These are phyloP conservation scores for Grammothele lineata DNA, from an alignment of 768 basidiomycete species.

Conservation along the genomic window DNA sequence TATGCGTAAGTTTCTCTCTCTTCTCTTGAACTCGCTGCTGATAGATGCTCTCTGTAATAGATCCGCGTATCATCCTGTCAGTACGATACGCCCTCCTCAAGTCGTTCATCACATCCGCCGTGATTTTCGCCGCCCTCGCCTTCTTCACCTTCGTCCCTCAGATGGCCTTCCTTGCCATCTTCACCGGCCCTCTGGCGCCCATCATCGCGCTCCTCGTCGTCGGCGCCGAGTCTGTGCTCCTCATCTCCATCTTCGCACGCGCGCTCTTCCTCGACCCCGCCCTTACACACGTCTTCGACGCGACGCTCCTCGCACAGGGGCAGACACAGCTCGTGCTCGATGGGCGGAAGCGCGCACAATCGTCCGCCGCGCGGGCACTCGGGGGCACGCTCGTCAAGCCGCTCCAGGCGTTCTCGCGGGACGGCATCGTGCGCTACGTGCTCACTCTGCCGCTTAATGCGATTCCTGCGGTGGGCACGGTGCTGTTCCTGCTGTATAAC, in stretches of 20 bases:
- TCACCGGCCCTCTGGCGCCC: conserved; percentile 64
- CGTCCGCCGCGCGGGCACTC: conserved; percentile 37
- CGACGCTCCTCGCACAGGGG: conserved; percentile 38
- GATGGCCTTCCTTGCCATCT: conserved; percentile 55
- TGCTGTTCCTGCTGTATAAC: conserved; percentile 54
- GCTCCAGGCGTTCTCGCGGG: conserved; percentile 38
- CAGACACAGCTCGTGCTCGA: conserved; percentile 34
- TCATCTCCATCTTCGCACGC: conserved; percentile 41
- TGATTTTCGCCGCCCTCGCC: conserved; percentile 43
- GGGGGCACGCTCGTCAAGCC: conserved; percentile 47
- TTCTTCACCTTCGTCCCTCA: conserved; percentile 64
- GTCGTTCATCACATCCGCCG: conserved; percentile 33
- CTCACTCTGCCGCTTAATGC: conserved; percentile 64
- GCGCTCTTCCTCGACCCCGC: conserved; percentile 41
- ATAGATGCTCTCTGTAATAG: neutral
- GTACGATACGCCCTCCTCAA: conserved; percentile 35
- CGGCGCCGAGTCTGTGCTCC: conserved; percentile 37
- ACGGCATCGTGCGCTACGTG: conserved; percentile 52
- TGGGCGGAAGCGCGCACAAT: conserved; percentile 27
- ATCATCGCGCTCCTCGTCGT: conserved; percentile 36
- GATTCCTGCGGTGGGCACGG: conserved; percentile 62
- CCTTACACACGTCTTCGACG: conserved; percentile 44
- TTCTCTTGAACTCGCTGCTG: neutral
- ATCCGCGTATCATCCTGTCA: conserved; percentile 21
- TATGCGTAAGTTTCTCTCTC: conserved; percentile 15